A percentile compares a stretch with the other conserved stretches of the same genome.
Conservation (phyloP, 176 grass and related monocot species). For the Lolium multiflorum region DNA sequence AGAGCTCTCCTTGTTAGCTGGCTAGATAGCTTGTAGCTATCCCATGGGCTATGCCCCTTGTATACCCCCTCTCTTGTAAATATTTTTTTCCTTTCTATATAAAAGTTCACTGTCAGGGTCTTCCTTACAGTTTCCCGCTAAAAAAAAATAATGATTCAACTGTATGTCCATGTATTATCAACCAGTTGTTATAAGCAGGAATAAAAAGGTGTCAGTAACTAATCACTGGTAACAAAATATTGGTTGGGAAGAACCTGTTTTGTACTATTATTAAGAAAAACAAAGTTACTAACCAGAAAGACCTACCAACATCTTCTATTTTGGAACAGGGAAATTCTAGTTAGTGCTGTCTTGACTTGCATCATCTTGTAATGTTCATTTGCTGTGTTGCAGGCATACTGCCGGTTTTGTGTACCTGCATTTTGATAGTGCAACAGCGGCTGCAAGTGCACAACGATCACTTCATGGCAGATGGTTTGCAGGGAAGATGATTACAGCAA, state of each 20-base stretch:
- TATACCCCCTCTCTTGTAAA: no score
- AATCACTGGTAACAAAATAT: background rate
- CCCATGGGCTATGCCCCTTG: no score
- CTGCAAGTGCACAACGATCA: conserved; percentile 69
- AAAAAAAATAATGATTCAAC: background rate
- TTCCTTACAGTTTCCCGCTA: no score
- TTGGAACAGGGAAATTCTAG: no score
- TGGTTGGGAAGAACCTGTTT: background rate
- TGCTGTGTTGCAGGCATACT: conserved; percentile 67
- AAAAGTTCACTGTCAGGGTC: no score
- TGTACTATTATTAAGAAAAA: background rate
- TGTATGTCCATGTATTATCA: background rate
- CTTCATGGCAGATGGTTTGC: conserved; percentile 77
- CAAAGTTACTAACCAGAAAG: background rate
- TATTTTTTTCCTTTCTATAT: no score
- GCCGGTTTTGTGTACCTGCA: conserved; percentile 85
- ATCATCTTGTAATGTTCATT: conserved; percentile 13
- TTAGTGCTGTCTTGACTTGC: background rate
- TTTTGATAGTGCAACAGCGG: conserved; percentile 65
- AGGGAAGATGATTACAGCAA: conserved; percentile 96
- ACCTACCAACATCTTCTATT: no score
- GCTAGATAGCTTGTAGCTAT: no score
- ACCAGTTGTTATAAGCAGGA: background rate
- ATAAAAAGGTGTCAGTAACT: background rate
- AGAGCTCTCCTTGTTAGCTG: no score